Conservation (phyloP, 352 stramenopile species). For the Phytophthora syringae region DNA sequence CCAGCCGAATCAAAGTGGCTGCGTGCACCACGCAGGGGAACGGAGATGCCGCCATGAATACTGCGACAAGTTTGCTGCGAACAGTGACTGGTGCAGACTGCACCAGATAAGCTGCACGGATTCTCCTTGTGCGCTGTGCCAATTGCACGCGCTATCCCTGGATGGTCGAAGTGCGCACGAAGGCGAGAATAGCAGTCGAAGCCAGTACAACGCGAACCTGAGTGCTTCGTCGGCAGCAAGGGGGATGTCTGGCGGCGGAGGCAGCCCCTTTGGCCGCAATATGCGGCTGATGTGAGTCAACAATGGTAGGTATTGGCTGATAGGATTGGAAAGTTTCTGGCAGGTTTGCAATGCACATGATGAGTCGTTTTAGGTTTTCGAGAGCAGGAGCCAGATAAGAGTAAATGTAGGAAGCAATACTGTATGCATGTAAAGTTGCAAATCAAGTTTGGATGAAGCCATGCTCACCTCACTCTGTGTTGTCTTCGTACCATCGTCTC, state of each 20-base stretch:
- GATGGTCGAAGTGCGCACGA: conserved; percentile 14
- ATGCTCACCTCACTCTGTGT: conserved; percentile 8
- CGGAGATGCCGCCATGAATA: conserved; percentile 59
- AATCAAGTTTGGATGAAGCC: background rate
- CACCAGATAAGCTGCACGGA: conserved; percentile 61
- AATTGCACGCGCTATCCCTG: conserved; percentile 35
- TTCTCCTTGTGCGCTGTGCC: conserved; percentile 62
- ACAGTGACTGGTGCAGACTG: conserved; percentile 47
- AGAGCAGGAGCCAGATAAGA: background rate
- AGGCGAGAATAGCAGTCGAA: conserved; percentile 35
- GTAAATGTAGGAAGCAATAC: background rate
- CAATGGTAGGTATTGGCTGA: background rate
- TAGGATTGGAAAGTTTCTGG: background rate
- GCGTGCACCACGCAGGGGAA: conserved; percentile 49
- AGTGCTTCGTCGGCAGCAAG: conserved; percentile 10
- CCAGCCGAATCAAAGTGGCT: conserved; percentile 45
- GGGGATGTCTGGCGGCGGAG: background rate
- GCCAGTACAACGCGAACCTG: conserved; percentile 26
- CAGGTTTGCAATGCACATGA: background rate
- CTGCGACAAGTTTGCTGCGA: conserved; percentile 68
- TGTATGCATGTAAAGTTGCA: background rate
- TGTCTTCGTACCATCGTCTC: too few species aligned
- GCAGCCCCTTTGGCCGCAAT: conserved; percentile 14
- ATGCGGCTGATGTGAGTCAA: conserved; percentile 21
- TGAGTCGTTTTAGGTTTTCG: background rate